Evolutionary conservation across 1,284 basidiomycete genomes (phyloP), one percentile per base, ranked within the genome.

Genomic region (Trametes pubescens): DNA sequence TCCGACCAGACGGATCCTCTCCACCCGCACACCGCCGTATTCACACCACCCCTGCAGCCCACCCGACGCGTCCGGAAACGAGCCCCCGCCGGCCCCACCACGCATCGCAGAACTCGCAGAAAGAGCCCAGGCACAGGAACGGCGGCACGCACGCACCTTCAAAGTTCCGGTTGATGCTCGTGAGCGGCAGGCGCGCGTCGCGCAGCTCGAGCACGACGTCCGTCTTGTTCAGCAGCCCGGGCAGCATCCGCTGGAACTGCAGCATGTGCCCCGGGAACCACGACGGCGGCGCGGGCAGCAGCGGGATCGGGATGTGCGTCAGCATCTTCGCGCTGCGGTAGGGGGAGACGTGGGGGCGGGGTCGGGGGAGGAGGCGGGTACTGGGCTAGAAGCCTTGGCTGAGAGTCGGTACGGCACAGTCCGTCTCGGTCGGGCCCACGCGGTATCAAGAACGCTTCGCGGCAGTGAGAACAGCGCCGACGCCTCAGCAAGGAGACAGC

Each of bases 261-360:
- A 90, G 91, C 97, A 99, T 99, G 79, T 99, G 97, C 11, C 98
- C 97, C 29, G 94, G 93, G 78, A 93, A 98, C 96, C 96, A 99
- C 80, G 95, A 96, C 57, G 93, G 92, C n/a, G 94, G 88, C 54
- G 80, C 77, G 53, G 92, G 91, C 47, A 93, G 80, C 57, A 77
- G 72, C 66, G 90, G 90, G 68, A 84, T 78, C 38, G 80, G 78
- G 62, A 87, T 77, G 66, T 80, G 78, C 62, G 77, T 74, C 66
- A 84, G 74, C 80, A 80, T 81, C 43, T 14, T 46, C 34, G 32
- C 46, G 48, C 46, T 47, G 64, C 40, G 16, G 48, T 32, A 63
- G 63, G 59, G 59, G 66, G 51, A 53, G 32, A 54, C 55, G 61
- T 34, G 57, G 55, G 58, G 34, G 62, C 26, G 51, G 44, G 52